Evolutionary conservation across 495 filamentous ascomycete species (phyloP).

Genomic region (Xylaria bambusicola): DNA sequence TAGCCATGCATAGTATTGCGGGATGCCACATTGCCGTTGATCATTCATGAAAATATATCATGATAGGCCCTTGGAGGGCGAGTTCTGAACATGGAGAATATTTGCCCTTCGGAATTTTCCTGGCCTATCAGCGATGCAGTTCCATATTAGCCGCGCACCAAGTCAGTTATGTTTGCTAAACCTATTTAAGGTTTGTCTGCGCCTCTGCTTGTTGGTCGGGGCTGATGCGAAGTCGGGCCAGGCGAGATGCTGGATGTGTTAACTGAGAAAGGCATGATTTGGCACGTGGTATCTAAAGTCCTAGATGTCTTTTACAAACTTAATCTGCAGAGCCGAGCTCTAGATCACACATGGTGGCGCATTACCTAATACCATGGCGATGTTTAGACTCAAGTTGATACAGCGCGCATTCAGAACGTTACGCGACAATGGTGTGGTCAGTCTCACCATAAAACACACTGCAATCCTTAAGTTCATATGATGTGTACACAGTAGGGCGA

Average conservation of each 20-base stretch:
- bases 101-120: conserved; percentile 3
- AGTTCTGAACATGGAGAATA: not conserved
- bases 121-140: conserved; percentile 6
- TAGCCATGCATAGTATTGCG: conserved; percentile 1
- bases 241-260: not conserved
- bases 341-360: too few species aligned
- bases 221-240: too few species aligned
- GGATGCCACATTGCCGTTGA: conserved; percentile 5
- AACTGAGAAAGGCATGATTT: too few species aligned
- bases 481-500: not conserved
- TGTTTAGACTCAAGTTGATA: too few species aligned
- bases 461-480: not conserved
- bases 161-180: not conserved
- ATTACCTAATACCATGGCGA: too few species aligned
- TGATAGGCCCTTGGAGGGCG: not conserved
- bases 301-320: too few species aligned
- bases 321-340: too few species aligned
- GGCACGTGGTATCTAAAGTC: too few species aligned
- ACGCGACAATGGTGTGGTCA: not conserved
- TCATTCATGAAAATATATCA: not conserved
- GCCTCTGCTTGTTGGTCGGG: not conserved
- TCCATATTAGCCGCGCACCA: not conserved
- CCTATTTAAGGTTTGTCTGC: not conserved
- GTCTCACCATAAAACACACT: not conserved
- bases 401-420: not conserved